Conservation (phyloP, 768 basidiomycete genomes). For the Pholiota microspora region DNA sequence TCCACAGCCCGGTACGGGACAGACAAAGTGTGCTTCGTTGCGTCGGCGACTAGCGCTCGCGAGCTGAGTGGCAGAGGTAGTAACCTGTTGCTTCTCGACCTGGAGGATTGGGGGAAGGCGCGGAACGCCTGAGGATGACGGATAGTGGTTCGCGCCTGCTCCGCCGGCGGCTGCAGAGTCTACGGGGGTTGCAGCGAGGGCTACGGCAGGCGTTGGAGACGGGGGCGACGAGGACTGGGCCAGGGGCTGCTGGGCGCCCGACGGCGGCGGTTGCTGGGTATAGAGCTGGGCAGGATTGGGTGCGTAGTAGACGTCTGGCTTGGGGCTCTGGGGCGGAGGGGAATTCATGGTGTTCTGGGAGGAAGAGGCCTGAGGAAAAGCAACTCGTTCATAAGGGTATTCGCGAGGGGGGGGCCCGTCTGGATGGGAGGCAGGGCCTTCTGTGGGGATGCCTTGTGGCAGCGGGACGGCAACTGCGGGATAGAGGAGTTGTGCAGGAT, state of each 20-base stretch:
- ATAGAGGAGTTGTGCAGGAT: conserved; percentile 29
- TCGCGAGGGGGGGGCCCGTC: conserved; percentile 39
- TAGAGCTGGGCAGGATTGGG: conserved; percentile 35
- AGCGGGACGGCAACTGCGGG: conserved; percentile 38
- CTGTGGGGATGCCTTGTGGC: conserved; percentile 41
- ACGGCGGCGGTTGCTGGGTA: conserved; percentile 27
- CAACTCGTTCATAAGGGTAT: conserved; percentile 37
- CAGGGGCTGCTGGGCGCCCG: conserved; percentile 26
- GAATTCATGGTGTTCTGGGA: conserved; percentile 19
- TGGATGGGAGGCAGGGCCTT: conserved; percentile 41
- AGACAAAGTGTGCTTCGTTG: conserved; percentile 90
- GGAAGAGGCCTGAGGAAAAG: conserved; percentile 23
- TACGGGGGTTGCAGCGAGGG: conserved; percentile 41
- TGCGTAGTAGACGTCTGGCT: conserved; percentile 42
- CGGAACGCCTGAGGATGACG: conserved; percentile 48
- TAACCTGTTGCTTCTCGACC: conserved; percentile 93
- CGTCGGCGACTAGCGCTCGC: conserved; percentile 87
- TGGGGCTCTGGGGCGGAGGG: conserved; percentile 26
- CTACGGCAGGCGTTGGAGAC: conserved; percentile 52
- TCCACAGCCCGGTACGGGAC: conserved; percentile 93
- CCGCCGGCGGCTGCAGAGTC: conserved; percentile 29
- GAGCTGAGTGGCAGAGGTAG: conserved; percentile 89
- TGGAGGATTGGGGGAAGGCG: conserved; percentile 81
- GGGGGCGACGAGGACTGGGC: conserved; percentile 48
- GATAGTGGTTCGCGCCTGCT: conserved; percentile 55